phyloP scores from a whole-genome alignment of 768 basidiomycete species.

The Termitomyces sp. region DNA sequence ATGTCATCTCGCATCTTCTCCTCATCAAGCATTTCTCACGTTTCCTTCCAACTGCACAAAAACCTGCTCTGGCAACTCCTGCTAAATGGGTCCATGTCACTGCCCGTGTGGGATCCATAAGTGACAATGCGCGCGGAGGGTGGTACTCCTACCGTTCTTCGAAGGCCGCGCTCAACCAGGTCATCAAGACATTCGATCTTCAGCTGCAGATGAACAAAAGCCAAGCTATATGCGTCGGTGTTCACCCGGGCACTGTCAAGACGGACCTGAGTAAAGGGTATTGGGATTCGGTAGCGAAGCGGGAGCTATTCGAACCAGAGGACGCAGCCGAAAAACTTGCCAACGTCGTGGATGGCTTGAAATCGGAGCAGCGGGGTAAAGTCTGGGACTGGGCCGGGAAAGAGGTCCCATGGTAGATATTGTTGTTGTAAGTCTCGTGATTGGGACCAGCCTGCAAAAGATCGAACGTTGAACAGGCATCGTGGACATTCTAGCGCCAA shows the following conservation, averaged over 20 bases:
- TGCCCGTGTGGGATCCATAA: constrained; percentile 56
- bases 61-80: constrained; percentile 21
- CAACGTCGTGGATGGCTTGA: constrained; percentile 40
- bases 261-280: constrained; percentile 55
- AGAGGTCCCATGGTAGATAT: constrained; percentile 36
- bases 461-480: too few relatives aligned
- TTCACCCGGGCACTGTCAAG: constrained; percentile 61
- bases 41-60: constrained; percentile 44
- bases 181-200: constrained; percentile 57
- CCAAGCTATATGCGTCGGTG: constrained; percentile 48
- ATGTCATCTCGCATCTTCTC: constrained; percentile 56
- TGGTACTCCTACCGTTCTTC: constrained; percentile 64
- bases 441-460: not conserved
- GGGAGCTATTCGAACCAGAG: constrained; percentile 45
- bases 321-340: constrained; percentile 45
- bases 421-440: too few relatives aligned
- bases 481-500: not conserved
- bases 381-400: constrained; percentile 60
- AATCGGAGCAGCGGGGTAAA: constrained; percentile 39
- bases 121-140: constrained; percentile 54
- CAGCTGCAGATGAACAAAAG: constrained; percentile 44
- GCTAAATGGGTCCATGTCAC: constrained; percentile 61
- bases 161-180: constrained; percentile 62
- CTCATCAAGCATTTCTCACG: constrained; percentile 60
- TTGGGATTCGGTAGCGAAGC: constrained; percentile 37